Percentiles rank a stretch among this genome's conserved stretches.
Conservation (phyloP, 768 basidiomycete genomes). For the Lactarius quietus region DNA sequence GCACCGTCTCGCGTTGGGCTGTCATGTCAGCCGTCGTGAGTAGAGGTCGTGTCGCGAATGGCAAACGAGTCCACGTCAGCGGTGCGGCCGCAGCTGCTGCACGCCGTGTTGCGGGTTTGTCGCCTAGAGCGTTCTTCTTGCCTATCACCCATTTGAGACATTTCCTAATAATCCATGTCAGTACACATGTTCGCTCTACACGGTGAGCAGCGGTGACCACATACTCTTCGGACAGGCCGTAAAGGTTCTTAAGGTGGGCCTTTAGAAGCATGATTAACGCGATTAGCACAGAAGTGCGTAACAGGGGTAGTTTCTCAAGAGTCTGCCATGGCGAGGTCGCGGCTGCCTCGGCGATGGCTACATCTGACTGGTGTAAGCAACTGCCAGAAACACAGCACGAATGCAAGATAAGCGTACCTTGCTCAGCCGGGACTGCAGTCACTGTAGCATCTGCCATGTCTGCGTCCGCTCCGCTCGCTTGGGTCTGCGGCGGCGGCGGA, state of each 20-base stretch:
- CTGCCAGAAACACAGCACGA: background rate
- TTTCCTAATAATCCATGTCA: slow-evolving; percentile 54
- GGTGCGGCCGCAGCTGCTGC: slow-evolving; percentile 55
- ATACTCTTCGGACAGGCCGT: slow-evolving; percentile 89
- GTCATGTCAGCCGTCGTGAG: slow-evolving; percentile 58
- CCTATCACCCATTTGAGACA: slow-evolving; percentile 81
- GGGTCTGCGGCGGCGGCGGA: background rate
- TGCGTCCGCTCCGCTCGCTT: background rate
- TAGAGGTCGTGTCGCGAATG: slow-evolving; percentile 59
- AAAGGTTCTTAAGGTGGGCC: slow-evolving; percentile 76
- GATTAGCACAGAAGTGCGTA: slow-evolving; percentile 71
- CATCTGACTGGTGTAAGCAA: background rate
- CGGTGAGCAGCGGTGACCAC: slow-evolving; percentile 31
- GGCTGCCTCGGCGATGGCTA: background rate
- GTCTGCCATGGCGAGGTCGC: slow-evolving; percentile 19
- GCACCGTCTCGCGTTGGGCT: slow-evolving; percentile 60
- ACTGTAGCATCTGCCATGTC: background rate
- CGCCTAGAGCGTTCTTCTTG: slow-evolving; percentile 88
- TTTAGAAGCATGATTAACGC: slow-evolving; percentile 88
- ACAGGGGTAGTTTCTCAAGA: slow-evolving; percentile 33
- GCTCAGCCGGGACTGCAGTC: background rate
- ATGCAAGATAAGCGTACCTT: background rate
- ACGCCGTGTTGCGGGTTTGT: slow-evolving; percentile 68
- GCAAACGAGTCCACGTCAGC: slow-evolving; percentile 71
- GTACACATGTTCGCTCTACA: background rate